phyloP scores from a whole-genome alignment of 176 grass and related monocot genomes.

The Aegilops longissima region DNA sequence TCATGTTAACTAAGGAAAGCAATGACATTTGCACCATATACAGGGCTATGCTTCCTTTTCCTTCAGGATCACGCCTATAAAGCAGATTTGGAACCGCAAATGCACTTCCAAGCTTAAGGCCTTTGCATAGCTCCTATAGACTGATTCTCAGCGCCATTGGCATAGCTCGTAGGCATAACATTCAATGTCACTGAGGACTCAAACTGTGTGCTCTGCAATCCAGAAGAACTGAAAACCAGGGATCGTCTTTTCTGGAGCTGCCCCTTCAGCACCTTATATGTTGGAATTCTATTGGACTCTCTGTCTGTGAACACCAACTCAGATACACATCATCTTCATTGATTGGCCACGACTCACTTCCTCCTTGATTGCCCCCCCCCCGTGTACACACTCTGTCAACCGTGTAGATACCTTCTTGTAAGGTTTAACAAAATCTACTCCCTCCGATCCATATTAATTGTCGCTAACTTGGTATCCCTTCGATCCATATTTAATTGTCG shows the following conservation, averaged over 20 bases:
- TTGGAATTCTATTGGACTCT: background rate
- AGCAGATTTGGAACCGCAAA: background rate
- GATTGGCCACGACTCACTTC: background rate
- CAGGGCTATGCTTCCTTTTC: background rate
- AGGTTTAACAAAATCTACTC: background rate
- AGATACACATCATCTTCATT: background rate
- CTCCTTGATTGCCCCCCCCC: background rate
- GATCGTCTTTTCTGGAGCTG: background rate
- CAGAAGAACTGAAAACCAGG: background rate
- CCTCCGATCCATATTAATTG: too few species aligned
- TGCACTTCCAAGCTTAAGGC: background rate
- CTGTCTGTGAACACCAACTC: background rate
- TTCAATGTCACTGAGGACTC: background rate
- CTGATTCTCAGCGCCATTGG: background rate
- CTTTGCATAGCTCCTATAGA: background rate
- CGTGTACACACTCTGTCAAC: background rate
- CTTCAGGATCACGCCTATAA: background rate
- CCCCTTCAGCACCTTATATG: background rate
- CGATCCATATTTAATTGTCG: too few species aligned
- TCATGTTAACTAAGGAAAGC: constrained; percentile 3
- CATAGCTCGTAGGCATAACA: background rate
- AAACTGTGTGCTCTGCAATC: background rate
- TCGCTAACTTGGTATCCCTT: too few species aligned
- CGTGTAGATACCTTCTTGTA: background rate
- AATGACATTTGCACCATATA: background rate